Percentiles rank a stretch among this genome's conserved stretches.
phyloP scores from a whole-genome alignment of 805 yeast genomes.

The Lipomyces spencermartinsiae region DNA sequence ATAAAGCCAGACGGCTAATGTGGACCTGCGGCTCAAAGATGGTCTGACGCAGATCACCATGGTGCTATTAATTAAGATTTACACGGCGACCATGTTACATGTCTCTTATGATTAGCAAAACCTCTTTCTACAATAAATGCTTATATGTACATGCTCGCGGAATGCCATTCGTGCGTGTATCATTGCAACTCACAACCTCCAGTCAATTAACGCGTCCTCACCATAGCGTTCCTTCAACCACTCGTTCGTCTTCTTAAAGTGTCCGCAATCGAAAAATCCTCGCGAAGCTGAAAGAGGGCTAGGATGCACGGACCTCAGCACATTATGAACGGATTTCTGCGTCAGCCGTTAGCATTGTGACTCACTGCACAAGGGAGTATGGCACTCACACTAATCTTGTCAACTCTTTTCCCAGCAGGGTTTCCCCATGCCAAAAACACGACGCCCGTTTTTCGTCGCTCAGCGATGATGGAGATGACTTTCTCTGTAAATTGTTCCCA shows the following conservation, averaged over 20 bases:
- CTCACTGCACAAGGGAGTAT: background rate
- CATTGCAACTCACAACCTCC: slow-evolving; percentile 50
- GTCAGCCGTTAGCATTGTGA: background rate
- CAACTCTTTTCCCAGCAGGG: slow-evolving; percentile 71
- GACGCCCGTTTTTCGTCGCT: slow-evolving; percentile 56
- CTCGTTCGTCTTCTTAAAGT: slow-evolving; percentile 75
- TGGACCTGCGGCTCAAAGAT: background rate
- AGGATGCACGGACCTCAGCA: slow-evolving; percentile 86
- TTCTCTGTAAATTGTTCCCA: slow-evolving; percentile 91
- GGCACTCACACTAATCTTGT: slow-evolving; percentile 44
- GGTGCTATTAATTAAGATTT: background rate
- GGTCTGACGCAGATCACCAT: too few species aligned
- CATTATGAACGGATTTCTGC: slow-evolving; percentile 46
- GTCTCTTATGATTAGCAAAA: background rate
- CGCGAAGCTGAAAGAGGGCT: slow-evolving; percentile 90
- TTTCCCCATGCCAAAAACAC: slow-evolving; percentile 83
- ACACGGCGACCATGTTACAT: background rate
- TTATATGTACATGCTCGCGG: background rate
- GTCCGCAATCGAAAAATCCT: slow-evolving; percentile 80
- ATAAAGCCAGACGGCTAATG: too few species aligned
- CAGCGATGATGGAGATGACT: slow-evolving; percentile 61
- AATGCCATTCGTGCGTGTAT: background rate
- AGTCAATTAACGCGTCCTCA: slow-evolving; percentile 60
- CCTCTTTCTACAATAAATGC: background rate
- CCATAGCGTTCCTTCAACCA: slow-evolving; percentile 66